Evolutionary conservation across 1,139 yeast genomes (phyloP), one percentile per base, ranked within the genome.

Genomic region (Suhomyces ambrosiae): DNA sequence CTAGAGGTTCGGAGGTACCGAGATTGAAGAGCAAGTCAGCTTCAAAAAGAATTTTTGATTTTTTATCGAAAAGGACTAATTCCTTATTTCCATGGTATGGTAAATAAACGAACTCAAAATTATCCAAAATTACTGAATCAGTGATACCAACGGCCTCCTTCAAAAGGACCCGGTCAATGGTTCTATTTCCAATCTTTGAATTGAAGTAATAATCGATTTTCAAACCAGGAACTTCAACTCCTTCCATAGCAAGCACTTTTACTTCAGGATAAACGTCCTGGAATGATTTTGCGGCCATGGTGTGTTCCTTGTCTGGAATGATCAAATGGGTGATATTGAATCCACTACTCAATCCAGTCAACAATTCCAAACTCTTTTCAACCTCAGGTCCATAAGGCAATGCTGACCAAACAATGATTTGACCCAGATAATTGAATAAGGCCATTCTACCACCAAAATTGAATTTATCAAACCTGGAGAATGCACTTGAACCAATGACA

Each of bases 371-470:
- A 3, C 71, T 64, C 27, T 63, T 61, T 16, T 69, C 56, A 6
- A 76, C 74, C 23, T 61, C 66, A 5, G 68, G 64, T 2, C 80
- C 78, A 49, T 71, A 76, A 1, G 88, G 88, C 35, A 82, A 67
- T 0, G 88, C 82, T 5, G 82, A 74, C 74, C 82, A 78, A 7
- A 82, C 75, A 6, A 79, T 58, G 17, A 80, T 61, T 35, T 63
- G 60, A 32, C 61, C 57, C 27, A 68, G 57, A 40, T 63, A 55
- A 34, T 73, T 61, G 44, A 71, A 57, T 10, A 80, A 59, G 0
- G 86, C 76, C 76, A 79, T 72, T 42, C 89, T 65, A 12, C 76
- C 82, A 17, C 89, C 90, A 45, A 82, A 73, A 39, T 75, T 71
- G 38, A 80, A 44, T 30, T 53, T 57, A 38, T 64, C 58, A 8